Evolutionary conservation across 306 rosid species (phyloP).

Genomic region (Trifolium repens): DNA sequence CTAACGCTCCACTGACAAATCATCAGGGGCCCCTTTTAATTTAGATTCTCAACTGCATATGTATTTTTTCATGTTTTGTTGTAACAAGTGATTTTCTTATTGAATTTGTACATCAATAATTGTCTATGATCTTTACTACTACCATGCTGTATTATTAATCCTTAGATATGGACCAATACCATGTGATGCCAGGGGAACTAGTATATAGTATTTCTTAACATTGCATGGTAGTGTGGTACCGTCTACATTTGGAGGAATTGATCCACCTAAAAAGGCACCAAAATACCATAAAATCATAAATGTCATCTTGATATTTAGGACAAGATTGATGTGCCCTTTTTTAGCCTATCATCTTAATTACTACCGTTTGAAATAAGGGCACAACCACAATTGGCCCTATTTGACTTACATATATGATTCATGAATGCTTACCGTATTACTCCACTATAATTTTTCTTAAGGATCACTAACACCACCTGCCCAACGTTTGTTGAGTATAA

Average conservation of each 20-base stretch:
- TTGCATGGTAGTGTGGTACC: constrained; percentile 19
- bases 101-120: constrained; percentile 1
- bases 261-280: constrained; percentile 23
- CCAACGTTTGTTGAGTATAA: background rate
- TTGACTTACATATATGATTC: constrained; percentile 32
- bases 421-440: constrained; percentile 17
- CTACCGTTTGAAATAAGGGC: constrained; percentile 35
- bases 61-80: background rate
- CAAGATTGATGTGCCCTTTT: constrained; percentile 4
- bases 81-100: constrained; percentile 20
- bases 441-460: background rate
- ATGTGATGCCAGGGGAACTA: background rate
- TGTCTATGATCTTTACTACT: constrained; percentile 14
- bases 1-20: background rate
- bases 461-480: background rate
- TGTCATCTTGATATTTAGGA: constrained; percentile 34
- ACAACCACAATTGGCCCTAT: constrained; percentile 25
- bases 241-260: constrained; percentile 8
- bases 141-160: background rate
- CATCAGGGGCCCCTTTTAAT: constrained; percentile 2
- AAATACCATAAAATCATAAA: constrained; percentile 32
- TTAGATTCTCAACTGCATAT: constrained; percentile 15
- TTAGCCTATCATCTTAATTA: constrained; percentile 3
- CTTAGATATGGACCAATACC: constrained; percentile 14
- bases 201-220: background rate